These are phyloP conservation scores for Nemania sp. DNA, from an alignment of 2,329 filamentous ascomycete genomes.

Conservation along the genomic window DNA sequence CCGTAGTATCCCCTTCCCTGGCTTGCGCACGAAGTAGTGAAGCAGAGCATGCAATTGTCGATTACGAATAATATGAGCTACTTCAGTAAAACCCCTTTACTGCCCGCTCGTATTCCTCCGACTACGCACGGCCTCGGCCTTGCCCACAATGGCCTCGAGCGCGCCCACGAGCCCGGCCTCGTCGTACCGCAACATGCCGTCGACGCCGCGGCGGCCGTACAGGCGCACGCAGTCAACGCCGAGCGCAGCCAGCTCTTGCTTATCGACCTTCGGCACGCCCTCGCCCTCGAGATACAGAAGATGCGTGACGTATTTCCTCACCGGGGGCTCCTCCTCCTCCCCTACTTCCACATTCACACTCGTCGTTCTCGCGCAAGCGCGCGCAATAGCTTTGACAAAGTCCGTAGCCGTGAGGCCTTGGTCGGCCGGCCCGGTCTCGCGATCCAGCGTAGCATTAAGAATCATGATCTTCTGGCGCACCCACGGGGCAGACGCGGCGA, in stretches of 20 bases:
- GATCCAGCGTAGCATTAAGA: conserved; percentile 80
- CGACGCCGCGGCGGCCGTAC: conserved; percentile 69
- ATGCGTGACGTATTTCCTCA: conserved; percentile 78
- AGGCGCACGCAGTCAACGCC: conserved; percentile 79
- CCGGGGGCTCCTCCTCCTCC: conserved; percentile 29
- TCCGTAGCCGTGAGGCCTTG: conserved; percentile 73
- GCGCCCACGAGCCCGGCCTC: conserved; percentile 72
- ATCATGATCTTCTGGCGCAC: conserved; percentile 76
- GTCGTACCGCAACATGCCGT: conserved; percentile 69
- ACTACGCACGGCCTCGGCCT: conserved; percentile 46
- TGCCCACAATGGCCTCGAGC: conserved; percentile 75
- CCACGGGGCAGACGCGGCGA: conserved; percentile 36
- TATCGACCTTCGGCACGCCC: conserved; percentile 71
- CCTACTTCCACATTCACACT: neutral
- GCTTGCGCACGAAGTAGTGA: too few relatives aligned
- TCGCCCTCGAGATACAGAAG: conserved; percentile 77
- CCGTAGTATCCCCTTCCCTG: too few relatives aligned
- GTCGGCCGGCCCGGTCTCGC: conserved; percentile 76
- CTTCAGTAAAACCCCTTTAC: conserved; percentile 20
- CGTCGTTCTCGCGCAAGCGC: conserved; percentile 70
- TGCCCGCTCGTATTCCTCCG: conserved; percentile 49
- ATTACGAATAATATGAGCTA: too few relatives aligned
- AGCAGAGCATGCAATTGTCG: too few relatives aligned
- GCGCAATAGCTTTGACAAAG: conserved; percentile 79
- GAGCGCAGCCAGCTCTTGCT: conserved; percentile 60